Conservation (phyloP, 1,284 basidiomycete genomes). For the Laetiporus sulphureus region DNA sequence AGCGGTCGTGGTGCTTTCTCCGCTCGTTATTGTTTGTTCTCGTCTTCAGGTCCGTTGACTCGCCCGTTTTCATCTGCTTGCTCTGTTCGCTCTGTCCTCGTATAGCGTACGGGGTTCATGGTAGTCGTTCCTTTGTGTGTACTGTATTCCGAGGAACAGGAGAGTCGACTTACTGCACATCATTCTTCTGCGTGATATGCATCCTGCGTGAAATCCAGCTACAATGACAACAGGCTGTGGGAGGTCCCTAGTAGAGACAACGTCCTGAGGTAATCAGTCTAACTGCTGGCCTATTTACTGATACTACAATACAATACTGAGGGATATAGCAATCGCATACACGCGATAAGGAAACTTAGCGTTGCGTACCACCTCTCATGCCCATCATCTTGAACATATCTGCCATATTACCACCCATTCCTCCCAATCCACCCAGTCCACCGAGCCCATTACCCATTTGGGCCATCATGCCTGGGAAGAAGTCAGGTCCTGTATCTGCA, state of each 20-base stretch:
- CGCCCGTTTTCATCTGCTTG: slow-evolving; percentile 18
- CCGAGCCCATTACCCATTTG: slow-evolving; percentile 70
- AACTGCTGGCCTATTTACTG: too few relatives aligned
- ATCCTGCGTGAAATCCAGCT: background rate
- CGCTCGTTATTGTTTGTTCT: slow-evolving; percentile 10
- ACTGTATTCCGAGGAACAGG: slow-evolving; percentile 49
- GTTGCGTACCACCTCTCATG: slow-evolving; percentile 50
- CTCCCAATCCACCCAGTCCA: slow-evolving; percentile 55
- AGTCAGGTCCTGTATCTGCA: slow-evolving; percentile 1
- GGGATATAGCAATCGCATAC: too few relatives aligned
- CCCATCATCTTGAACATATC: too few relatives aligned
- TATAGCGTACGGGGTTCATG: slow-evolving; percentile 33
- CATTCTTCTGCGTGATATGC: slow-evolving; percentile 10
- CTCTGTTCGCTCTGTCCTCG: slow-evolving; percentile 20
- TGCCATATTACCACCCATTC: slow-evolving; percentile 51
- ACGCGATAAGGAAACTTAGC: too few relatives aligned
- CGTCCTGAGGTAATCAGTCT: too few relatives aligned
- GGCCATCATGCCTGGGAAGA: slow-evolving; percentile 67
- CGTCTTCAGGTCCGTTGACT: slow-evolving; percentile 17
- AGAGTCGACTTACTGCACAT: slow-evolving; percentile 31
- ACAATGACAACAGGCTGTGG: too few relatives aligned
- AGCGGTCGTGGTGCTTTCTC: slow-evolving; percentile 3
- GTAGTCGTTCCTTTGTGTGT: slow-evolving; percentile 59
- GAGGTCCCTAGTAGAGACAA: too few relatives aligned
- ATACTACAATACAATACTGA: background rate